These are phyloP conservation scores for Penicillium hordei DNA, from an alignment of 2,329 filamentous ascomycete genomes.

Conservation along the genomic window DNA sequence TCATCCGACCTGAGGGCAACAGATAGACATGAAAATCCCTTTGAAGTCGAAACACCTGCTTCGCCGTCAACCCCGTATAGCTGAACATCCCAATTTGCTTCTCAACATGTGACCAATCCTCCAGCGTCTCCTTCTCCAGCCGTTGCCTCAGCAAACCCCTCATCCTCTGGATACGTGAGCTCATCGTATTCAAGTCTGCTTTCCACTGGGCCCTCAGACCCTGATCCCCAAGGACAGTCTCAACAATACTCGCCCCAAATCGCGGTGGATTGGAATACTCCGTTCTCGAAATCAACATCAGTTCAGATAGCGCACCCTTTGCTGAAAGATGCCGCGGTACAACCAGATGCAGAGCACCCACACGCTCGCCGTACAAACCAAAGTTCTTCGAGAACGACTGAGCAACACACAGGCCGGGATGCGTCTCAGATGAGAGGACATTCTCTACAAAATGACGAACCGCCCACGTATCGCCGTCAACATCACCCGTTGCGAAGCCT, in stretches of 20 bases:
- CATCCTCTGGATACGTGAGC: not conserved
- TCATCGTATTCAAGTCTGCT: not conserved
- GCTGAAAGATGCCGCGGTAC: not conserved
- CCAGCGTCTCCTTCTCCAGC: not conserved
- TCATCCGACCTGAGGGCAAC: not conserved
- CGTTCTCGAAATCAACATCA: not conserved
- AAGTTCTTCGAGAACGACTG: not conserved
- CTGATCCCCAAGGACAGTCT: not conserved
- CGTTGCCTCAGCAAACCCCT: not conserved
- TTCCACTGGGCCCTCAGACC: not conserved
- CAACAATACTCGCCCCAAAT: not conserved
- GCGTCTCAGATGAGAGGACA: not conserved
- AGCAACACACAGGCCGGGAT: constrained; percentile 39
- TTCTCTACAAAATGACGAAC: constrained; percentile 65
- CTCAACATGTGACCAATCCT: not conserved
- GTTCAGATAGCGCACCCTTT: not conserved
- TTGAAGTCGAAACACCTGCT: not conserved
- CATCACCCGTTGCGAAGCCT: constrained; percentile 65
- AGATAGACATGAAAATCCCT: not conserved
- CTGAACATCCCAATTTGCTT: not conserved
- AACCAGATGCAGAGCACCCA: not conserved
- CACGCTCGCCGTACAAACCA: not conserved
- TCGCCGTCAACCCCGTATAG: not conserved
- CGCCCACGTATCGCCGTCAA: constrained; percentile 74
- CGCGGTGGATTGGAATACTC: not conserved